phyloP scores from a whole-genome alignment of 2,329 filamentous ascomycete genomes.

The Colletotrichum musicola region DNA sequence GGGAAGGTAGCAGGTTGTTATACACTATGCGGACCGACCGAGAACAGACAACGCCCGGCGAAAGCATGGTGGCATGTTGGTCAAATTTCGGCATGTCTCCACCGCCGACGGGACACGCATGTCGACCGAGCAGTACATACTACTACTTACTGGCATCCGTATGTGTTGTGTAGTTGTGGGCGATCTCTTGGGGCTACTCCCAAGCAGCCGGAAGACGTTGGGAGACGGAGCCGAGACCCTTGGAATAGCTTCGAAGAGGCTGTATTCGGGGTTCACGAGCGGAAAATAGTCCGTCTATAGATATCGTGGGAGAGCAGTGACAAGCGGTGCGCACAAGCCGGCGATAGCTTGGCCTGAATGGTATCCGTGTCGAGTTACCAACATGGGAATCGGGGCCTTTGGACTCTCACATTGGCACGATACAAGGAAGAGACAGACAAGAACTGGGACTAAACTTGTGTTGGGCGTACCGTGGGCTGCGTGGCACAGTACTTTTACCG shows the following conservation, averaged over 20 bases:
- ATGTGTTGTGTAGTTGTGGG: too few relatives aligned
- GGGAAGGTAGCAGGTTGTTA: not conserved
- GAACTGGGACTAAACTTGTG: too few relatives aligned
- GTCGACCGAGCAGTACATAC: not conserved
- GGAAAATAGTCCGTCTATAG: too few relatives aligned
- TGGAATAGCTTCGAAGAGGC: conserved; percentile 3
- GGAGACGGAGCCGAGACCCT: conserved; percentile 16
- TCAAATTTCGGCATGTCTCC: not conserved
- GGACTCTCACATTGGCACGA: too few relatives aligned
- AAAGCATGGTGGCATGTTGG: not conserved
- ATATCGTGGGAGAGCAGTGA: too few relatives aligned
- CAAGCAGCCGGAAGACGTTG: conserved; percentile 9
- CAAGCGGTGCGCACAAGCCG: too few relatives aligned
- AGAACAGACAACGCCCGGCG: conserved; percentile 1
- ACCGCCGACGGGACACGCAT: not conserved
- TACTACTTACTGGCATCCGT: too few relatives aligned
- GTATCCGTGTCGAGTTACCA: too few relatives aligned
- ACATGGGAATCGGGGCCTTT: too few relatives aligned
- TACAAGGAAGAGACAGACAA: too few relatives aligned
- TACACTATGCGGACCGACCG: not conserved
- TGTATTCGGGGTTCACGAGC: conserved; percentile 7
- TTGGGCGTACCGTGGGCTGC: too few relatives aligned
- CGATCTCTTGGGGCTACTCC: not conserved
- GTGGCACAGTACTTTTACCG: not conserved
- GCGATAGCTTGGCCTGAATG: too few relatives aligned